Conservation (phyloP, 352 stramenopile species). For the Globisporangium paddicum region DNA sequence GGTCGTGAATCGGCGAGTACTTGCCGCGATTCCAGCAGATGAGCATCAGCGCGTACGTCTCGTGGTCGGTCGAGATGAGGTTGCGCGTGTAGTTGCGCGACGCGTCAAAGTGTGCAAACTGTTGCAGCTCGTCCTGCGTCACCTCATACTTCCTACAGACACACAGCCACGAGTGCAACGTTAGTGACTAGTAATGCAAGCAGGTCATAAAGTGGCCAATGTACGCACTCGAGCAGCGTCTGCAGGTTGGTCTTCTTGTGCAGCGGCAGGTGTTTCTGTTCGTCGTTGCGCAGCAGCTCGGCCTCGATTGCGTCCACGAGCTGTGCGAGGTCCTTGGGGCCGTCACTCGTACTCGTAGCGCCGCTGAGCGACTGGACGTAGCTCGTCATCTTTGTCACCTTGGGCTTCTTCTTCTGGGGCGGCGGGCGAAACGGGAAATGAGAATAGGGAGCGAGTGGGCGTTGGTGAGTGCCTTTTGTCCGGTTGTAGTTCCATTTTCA, state of each 20-base stretch:
- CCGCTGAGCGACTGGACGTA: too few relatives aligned
- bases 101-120: conserved; percentile 81
- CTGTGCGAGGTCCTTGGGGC: conserved; percentile 31
- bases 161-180: too few relatives aligned
- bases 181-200: too few relatives aligned
- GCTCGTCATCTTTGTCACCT: too few relatives aligned
- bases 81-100: conserved; percentile 93
- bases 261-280: conserved; percentile 45
- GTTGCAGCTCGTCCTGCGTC: conserved; percentile 53
- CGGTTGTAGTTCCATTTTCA: too few relatives aligned
- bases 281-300: conserved; percentile 25
- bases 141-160: conserved; percentile 33
- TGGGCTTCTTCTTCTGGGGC: too few relatives aligned
- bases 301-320: conserved; percentile 53
- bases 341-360: too few relatives aligned
- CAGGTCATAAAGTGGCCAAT: background rate
- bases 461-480: too few relatives aligned
- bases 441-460: too few relatives aligned
- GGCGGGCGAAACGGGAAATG: too few relatives aligned
- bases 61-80: conserved; percentile 89
- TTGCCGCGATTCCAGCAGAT: conserved; percentile 90
- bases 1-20: conserved; percentile 84
- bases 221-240: conserved; percentile 47
- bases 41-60: conserved; percentile 92
- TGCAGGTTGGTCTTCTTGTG: conserved; percentile 57